Evolutionary conservation across 1,284 basidiomycete genomes (phyloP).

Genomic region (Veloporphyrellus conicus): DNA sequence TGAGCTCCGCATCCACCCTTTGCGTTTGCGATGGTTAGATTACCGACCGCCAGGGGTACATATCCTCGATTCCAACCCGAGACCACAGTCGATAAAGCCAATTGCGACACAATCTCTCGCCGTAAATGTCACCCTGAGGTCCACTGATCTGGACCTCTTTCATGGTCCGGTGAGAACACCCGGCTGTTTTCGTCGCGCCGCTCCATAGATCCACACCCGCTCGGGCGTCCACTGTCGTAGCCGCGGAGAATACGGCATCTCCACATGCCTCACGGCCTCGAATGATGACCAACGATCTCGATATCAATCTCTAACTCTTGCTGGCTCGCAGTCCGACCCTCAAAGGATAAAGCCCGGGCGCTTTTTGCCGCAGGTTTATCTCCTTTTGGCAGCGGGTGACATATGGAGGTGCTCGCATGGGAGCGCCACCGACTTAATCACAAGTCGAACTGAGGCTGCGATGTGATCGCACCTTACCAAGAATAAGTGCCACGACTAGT

Average conservation of each 20-base stretch:
- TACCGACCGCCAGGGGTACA: no score
- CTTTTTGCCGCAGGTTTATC: conserved; percentile 6
- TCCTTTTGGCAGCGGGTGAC: conserved; percentile 2
- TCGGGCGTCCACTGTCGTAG: not conserved
- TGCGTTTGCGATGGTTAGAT: not conserved
- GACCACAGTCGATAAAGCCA: not conserved
- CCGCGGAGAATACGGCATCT: conserved; percentile 8
- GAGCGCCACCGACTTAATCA: not conserved
- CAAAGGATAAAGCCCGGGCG: conserved; percentile 10
- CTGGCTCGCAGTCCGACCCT: not conserved
- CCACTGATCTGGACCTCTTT: not conserved
- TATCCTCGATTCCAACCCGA: not conserved
- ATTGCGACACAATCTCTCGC: not conserved
- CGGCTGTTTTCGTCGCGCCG: not conserved
- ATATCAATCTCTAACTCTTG: not conserved
- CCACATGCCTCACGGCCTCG: not conserved
- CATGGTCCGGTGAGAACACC: not conserved
- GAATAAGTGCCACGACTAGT: not conserved
- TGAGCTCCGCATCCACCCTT: conserved; percentile 1
- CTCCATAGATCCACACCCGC: not conserved
- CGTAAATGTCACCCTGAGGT: not conserved
- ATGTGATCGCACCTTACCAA: conserved; percentile 3
- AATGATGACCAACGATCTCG: conserved; percentile 1
- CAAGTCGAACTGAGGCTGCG: not conserved
- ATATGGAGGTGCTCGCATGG: not conserved